phyloP scores from a whole-genome alignment of 768 basidiomycete genomes.

The Favolaschia claudopus region DNA sequence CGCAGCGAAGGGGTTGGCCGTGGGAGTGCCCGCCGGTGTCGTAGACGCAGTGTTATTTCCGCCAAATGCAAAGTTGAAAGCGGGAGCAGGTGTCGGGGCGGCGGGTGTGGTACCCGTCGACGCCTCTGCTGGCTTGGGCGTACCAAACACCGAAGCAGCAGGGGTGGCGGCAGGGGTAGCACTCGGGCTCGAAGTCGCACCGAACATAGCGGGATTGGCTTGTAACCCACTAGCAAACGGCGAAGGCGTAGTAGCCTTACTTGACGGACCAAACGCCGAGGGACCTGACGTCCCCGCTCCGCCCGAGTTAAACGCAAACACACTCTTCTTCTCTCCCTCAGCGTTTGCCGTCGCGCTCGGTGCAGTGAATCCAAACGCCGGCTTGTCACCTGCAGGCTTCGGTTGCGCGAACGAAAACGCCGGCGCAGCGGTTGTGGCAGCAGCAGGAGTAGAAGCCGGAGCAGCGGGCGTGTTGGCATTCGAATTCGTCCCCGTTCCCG shows the following conservation, averaged over 20 bases:
- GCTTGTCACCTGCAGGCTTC: constrained; percentile 24
- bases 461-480: too few species aligned
- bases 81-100: constrained; percentile 23
- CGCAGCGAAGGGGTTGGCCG: constrained; percentile 17
- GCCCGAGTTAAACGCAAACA: background rate
- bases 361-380: background rate
- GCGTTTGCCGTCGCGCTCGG: too few species aligned
- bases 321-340: background rate
- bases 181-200: too few species aligned
- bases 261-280: background rate
- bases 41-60: constrained; percentile 28
- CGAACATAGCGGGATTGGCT: too few species aligned
- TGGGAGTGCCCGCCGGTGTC: constrained; percentile 31
- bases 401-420: constrained; percentile 30
- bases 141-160: too few species aligned
- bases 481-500: too few species aligned
- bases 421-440: constrained; percentile 33
- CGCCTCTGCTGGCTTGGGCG: too few species aligned
- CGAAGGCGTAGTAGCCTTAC: background rate
- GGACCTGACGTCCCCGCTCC: background rate
- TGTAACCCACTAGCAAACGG: background rate
- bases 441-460: too few species aligned
- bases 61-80: constrained; percentile 22
- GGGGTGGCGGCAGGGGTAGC: too few species aligned
- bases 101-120: too few species aligned